Percentiles rank a stretch among this genome's conserved stretches.
Evolutionary conservation across 2,329 filamentous ascomycete species (phyloP).

Genomic region (Blastomyces percursus): DNA sequence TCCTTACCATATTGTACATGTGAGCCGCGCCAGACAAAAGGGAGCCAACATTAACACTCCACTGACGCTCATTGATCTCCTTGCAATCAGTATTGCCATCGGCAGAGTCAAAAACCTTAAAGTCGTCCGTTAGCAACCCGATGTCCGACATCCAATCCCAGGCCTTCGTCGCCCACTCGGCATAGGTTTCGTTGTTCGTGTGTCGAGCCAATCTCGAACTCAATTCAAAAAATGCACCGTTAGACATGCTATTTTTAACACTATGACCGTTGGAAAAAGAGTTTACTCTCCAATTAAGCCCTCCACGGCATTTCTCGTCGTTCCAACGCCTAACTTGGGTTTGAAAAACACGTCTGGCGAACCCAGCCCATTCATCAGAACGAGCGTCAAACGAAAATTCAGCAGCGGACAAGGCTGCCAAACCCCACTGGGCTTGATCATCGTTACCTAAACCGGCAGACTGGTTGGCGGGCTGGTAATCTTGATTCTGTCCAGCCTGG

Average conservation of each 20-base stretch:
- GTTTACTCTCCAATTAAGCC: conserved; percentile 60
- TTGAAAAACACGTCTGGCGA: conserved; percentile 63
- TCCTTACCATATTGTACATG: conserved; percentile 37
- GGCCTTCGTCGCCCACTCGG: conserved; percentile 48
- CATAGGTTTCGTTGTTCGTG: conserved; percentile 55
- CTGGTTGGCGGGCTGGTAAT: conserved; percentile 36
- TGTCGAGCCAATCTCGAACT: conserved; percentile 60
- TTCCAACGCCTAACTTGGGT: conserved; percentile 62
- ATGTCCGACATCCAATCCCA: conserved; percentile 51
- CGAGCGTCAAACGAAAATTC: conserved; percentile 39
- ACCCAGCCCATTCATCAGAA: conserved; percentile 36
- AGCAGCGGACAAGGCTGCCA: conserved; percentile 46
- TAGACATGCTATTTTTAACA: conserved; percentile 75
- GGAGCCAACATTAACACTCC: conserved; percentile 56
- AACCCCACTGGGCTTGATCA: conserved; percentile 49
- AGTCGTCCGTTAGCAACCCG: conserved; percentile 50
- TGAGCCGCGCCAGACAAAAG: conserved; percentile 43
- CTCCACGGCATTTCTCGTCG: conserved; percentile 54
- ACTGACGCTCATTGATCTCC: conserved; percentile 51
- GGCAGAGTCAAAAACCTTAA: conserved; percentile 55
- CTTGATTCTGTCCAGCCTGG: conserved; percentile 28
- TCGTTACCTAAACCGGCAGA: conserved; percentile 42
- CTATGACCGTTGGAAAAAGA: conserved; percentile 57
- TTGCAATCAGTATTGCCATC: conserved; percentile 49
- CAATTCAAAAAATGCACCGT: conserved; percentile 74